Base-by-base conservation (phyloP, 768 basidiomycete genomes). In the Russula olivacea region DNA sequence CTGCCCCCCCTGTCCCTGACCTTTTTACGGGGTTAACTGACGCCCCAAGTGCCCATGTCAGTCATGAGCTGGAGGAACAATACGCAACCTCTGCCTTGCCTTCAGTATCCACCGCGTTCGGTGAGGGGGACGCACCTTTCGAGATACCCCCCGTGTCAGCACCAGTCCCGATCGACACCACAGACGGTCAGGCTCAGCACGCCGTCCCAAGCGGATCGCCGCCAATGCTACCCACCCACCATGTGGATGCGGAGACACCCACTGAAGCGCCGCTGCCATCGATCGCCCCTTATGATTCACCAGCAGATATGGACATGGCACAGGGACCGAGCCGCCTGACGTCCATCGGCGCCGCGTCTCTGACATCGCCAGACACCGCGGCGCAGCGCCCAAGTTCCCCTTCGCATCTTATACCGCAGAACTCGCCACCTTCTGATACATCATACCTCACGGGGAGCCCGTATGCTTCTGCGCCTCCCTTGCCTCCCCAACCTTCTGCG, bases 1-100 rank as follows among this genome's bases (percentile, higher is more conserved):
- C 11, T 47, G 19, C 60, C 53, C 62, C 68, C 58, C 41, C 70
- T 58, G 25, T 67, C 58, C 41, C 70, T 58, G 25, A 68, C 58
- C 59, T 72, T 45, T 59, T 76, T 12, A 70, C 71, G n/a, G 55
- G 56, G 15, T 55, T 43, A 34, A 64, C 19, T 28, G 41, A 56
- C 32, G 32, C 15, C 19, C 54, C 54, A n/a, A 43, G 38, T 40
- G 17, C 58, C 19, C 54, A 23, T 43, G 53, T 55, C 56, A 19
- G 17, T 23, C 58, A 60, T 34, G 63, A 45, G 40, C 34, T 45
- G 4, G 63, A 45, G 6, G 59, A 11, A 8, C 23, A 56, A 51
- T 23, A 63, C 14, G 32, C 23, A 5, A 34, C 49, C 3, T 30
- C 59, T 30, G 23, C 47, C 10, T 36, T 40, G 8, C 38, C 63